A percentile compares a stretch with the other conserved stretches of the same genome.
Evolutionary conservation across 2,329 filamentous ascomycete species (phyloP).

Genomic region (Camillea tinctor): DNA sequence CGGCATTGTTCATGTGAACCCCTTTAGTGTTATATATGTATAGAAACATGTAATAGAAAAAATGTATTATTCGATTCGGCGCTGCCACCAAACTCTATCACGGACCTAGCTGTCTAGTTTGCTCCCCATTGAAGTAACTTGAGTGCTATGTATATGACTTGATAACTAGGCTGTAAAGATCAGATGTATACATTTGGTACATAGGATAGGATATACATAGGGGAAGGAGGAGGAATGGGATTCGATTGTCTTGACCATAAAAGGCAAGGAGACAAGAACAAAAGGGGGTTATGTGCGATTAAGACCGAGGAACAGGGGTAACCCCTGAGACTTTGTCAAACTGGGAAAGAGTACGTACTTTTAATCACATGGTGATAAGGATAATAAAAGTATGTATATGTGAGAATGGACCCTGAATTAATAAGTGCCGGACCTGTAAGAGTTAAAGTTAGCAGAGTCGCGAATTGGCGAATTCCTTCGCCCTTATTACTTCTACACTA

Average conservation of each 20-base stretch:
- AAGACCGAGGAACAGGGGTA: not conserved
- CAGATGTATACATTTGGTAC: too few species aligned
- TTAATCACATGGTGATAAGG: conserved; percentile 23
- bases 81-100: conserved; percentile 3
- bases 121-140: too few species aligned
- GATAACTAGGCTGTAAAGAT: not conserved
- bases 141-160: too few species aligned
- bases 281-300: not conserved
- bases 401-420: conserved; percentile 6
- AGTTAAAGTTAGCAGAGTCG: not conserved
- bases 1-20: conserved; percentile 2
- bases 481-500: conserved; percentile 15
- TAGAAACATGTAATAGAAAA: conserved; percentile 29
- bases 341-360: conserved; percentile 9
- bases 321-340: conserved; percentile 3
- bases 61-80: conserved; percentile 27
- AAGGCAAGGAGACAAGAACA: not conserved
- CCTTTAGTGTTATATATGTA: conserved; percentile 22
- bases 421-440: conserved; percentile 6
- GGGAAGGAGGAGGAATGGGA: too few species aligned
- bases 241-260: not conserved
- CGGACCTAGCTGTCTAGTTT: not conserved
- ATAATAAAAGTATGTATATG: conserved; percentile 2
- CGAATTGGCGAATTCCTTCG: conserved; percentile 7
- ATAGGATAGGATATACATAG: not conserved